Conservation (phyloP, 306 rosid genomes). For the Vigna radiata region DNA sequence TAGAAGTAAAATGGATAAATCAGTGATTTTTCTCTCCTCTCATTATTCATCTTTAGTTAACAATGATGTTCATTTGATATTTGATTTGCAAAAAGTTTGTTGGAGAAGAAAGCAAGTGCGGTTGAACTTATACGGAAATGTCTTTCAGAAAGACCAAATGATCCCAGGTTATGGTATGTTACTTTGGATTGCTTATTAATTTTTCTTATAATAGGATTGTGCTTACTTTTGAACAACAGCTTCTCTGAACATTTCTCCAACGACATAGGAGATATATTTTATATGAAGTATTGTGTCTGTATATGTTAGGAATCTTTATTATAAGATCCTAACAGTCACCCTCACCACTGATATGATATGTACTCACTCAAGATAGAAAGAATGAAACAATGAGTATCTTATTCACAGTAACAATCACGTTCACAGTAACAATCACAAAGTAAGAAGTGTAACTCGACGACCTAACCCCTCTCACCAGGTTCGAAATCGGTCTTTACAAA, state of each 20-base stretch:
- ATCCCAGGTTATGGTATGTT: slow-evolving; percentile 87
- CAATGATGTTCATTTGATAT: slow-evolving; percentile 38
- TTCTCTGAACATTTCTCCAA: slow-evolving; percentile 5
- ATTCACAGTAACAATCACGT: no score
- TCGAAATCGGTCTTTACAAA: no score
- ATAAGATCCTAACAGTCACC: no score
- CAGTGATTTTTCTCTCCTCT: neutral
- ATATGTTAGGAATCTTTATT: no score
- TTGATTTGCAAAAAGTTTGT: slow-evolving; percentile 57
- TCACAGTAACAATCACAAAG: no score
- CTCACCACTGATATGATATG: no score
- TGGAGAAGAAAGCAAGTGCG: slow-evolving; percentile 96
- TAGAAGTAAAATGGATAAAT: slow-evolving; percentile 30
- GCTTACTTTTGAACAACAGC: slow-evolving; percentile 26
- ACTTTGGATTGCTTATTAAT: slow-evolving; percentile 26
- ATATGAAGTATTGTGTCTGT: no score
- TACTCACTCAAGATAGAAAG: no score
- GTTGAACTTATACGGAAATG: slow-evolving; percentile 90
- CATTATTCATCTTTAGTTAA: slow-evolving; percentile 31
- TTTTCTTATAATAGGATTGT: slow-evolving; percentile 32
- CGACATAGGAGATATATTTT: no score
- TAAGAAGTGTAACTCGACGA: no score
- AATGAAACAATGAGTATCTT: no score
- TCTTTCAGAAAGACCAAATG: slow-evolving; percentile 80
- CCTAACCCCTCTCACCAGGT: no score